Conservation (phyloP, 306 rosid species). For the Trifolium fragiferum region DNA sequence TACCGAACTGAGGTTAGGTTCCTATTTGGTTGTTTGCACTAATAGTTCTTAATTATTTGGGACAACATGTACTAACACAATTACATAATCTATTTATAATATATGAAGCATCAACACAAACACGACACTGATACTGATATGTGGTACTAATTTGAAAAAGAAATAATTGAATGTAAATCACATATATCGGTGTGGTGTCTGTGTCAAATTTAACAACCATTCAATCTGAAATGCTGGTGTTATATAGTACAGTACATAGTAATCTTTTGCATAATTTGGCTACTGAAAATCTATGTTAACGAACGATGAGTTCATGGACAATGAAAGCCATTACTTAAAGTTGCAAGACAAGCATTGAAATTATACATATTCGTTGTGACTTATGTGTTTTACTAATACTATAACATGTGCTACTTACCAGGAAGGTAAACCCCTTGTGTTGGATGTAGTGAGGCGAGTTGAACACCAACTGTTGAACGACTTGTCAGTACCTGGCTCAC, state of each 20-base stretch:
- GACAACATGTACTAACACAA: background rate
- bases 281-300: constrained; percentile 7
- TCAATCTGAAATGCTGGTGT: background rate
- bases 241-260: background rate
- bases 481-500: constrained; percentile 48
- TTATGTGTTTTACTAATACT: constrained; percentile 35
- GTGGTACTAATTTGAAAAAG: background rate
- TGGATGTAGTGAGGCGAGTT: constrained; percentile 83
- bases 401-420: constrained; percentile 46
- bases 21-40: background rate
- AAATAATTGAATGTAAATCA: background rate
- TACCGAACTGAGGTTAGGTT: constrained; percentile 90
- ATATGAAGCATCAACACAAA: background rate
- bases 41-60: background rate
- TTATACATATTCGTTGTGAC: background rate
- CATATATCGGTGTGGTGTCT: background rate
- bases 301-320: background rate
- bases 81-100: background rate
- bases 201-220: background rate
- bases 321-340: background rate
- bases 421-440: constrained; percentile 98
- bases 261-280: constrained; percentile 21
- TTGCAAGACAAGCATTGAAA: background rate
- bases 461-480: constrained; percentile 80
- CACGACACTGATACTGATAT: too few species aligned